A percentile compares a stretch with the other conserved stretches of the same genome.
Evolutionary conservation across 306 rosid genomes (phyloP).

Genomic region (Vigna nakashimae): DNA sequence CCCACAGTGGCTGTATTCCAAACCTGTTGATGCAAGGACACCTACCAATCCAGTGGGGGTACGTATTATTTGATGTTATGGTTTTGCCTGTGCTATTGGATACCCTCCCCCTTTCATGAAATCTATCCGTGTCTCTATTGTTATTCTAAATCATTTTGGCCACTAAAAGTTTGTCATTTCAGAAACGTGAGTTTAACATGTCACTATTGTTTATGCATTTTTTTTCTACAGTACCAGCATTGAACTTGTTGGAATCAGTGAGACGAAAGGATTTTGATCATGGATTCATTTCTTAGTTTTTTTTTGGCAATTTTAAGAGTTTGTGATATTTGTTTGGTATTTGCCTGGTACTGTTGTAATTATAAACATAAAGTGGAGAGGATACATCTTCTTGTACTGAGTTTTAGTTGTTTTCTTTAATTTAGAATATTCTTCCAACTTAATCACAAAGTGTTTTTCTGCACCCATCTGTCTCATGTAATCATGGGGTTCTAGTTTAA

Average conservation of each 20-base stretch:
- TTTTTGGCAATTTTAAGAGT: background rate
- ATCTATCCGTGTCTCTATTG: background rate
- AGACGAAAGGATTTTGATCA: constrained; percentile 10
- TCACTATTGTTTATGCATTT: background rate
- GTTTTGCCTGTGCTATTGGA: constrained; percentile 12
- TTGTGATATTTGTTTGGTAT: background rate
- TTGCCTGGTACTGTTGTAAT: background rate
- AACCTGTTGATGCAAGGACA: constrained; percentile 64
- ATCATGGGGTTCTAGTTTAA: background rate
- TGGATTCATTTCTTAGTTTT: background rate
- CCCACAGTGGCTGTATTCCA: constrained; percentile 81
- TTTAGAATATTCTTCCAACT: constrained; percentile 20
- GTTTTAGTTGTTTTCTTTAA: constrained; percentile 13
- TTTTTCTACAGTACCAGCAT: constrained; percentile 1
- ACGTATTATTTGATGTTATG: constrained; percentile 33
- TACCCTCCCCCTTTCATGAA: background rate
- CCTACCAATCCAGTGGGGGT: constrained; percentile 57
- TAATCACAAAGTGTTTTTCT: constrained; percentile 9
- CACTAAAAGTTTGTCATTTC: background rate
- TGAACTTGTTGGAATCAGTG: background rate
- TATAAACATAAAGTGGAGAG: constrained; percentile 11
- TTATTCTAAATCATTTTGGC: constrained; percentile 22
- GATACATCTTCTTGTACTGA: constrained; percentile 6
- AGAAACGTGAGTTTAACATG: constrained; percentile 12
- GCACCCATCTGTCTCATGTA: background rate